Conservation (phyloP, 2,329 filamentous ascomycete species). For the Rutstroemia sp. region DNA sequence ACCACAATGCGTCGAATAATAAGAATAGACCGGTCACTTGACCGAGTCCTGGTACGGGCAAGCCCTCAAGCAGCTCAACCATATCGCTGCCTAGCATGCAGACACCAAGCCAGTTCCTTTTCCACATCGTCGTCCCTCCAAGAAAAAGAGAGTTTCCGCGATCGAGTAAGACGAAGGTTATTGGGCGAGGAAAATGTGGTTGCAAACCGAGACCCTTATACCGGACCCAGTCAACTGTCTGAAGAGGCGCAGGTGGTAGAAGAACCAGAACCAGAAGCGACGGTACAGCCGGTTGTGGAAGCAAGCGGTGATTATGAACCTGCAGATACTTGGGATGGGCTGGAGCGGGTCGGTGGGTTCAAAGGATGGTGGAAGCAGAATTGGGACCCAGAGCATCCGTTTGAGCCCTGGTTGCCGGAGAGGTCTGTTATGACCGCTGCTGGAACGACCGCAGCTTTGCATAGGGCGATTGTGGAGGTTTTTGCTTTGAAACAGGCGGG, state of each 20-base stretch:
- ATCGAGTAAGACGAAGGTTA: constrained; percentile 39
- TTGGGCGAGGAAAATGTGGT: constrained; percentile 39
- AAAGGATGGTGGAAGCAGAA: constrained; percentile 35
- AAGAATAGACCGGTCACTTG: constrained; percentile 25
- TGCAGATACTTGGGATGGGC: constrained; percentile 42
- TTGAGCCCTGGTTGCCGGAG: constrained; percentile 34
- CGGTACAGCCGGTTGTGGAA: neutral
- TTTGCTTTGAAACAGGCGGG: constrained; percentile 40
- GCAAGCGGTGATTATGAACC: constrained; percentile 34
- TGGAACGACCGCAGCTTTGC: constrained; percentile 37
- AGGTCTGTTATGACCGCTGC: constrained; percentile 30
- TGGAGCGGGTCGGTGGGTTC: constrained; percentile 46
- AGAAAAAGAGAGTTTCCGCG: constrained; percentile 30
- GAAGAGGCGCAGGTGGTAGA: constrained; percentile 16
- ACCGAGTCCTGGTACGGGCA: constrained; percentile 15
- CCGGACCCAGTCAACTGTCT: constrained; percentile 25
- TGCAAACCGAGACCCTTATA: constrained; percentile 42
- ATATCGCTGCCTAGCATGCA: constrained; percentile 24
- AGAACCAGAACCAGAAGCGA: constrained; percentile 6
- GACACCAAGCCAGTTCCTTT: constrained; percentile 21
- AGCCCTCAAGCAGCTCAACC: constrained; percentile 9
- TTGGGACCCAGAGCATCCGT: constrained; percentile 32
- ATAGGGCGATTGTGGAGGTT: constrained; percentile 49
- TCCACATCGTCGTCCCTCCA: constrained; percentile 21
- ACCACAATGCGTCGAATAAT: constrained; percentile 29